Evolutionary conservation across 1,284 basidiomycete genomes (phyloP), one percentile per base, ranked within the genome.

Genomic region (Melanopsichium pennsylvanicum): DNA sequence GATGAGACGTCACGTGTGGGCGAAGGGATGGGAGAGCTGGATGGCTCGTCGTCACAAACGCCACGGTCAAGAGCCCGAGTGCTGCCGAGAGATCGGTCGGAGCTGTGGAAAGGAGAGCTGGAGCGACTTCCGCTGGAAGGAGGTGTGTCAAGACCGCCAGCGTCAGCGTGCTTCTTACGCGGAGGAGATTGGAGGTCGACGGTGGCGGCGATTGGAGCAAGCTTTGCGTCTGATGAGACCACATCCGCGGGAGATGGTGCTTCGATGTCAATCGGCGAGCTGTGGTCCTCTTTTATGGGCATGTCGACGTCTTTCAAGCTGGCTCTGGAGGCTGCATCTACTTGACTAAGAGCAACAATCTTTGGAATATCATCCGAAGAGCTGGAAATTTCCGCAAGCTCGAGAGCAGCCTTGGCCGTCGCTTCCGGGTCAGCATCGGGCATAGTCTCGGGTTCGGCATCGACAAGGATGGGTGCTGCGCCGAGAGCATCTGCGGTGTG

Each of bases 21-120:
- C 16, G 68, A 70, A 19, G 58, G 51, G 32, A 70, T 57, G 43
- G 68, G 68, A 18, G 68, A 70, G 58, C 68, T 70, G 21, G 68
- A 54, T 8, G 58, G 62, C 37, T 70, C 67, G 27, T 70, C 61
- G 33, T 57, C 27, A 29, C 38, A 27, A 41, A 60, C 49, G 6
- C 52, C 48, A 35, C 47, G 40, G 23, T 62, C 51, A 22, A 41
- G 44, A n/a, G 49, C 11, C 1, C 49, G 48, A 18, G 39, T 33
- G 16, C n/a, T 32, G 52, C 27, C 43, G 23, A 43, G 19, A 18
- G 40, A 13, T 5, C 52, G 47, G 6, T 59, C 52, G 16, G 44
- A 56, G 44, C 44, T 47, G 32, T 49, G 55, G 57, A 52, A 64
- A 16, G 61, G 60, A n/a, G 67, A 60, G 35, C 38, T 60, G 8